phyloP scores from a whole-genome alignment of 768 basidiomycete genomes.

The Lentinula aciculospora region DNA sequence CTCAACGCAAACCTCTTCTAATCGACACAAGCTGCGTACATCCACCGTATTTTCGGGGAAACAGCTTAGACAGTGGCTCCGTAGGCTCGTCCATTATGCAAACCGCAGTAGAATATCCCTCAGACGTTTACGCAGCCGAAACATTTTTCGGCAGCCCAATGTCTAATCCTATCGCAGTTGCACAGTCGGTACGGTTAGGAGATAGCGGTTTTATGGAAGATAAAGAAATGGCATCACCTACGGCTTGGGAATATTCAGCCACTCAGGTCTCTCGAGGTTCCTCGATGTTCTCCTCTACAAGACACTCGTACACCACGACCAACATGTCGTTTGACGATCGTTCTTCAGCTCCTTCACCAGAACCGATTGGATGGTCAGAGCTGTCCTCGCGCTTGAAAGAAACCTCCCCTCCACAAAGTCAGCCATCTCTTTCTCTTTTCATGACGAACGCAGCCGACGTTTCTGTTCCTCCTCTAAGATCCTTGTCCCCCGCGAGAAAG shows the following conservation, averaged over 20 bases:
- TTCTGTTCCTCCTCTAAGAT: slow-evolving; percentile 30
- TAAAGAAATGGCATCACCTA: slow-evolving; percentile 49
- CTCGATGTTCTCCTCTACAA: slow-evolving; percentile 41
- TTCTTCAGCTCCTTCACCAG: slow-evolving; percentile 26
- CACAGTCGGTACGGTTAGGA: slow-evolving; percentile 32
- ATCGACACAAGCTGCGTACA: slow-evolving; percentile 50
- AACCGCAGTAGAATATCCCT: slow-evolving; percentile 60
- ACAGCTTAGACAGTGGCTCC: slow-evolving; percentile 37
- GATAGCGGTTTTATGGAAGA: slow-evolving; percentile 40
- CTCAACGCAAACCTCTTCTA: slow-evolving; percentile 34
- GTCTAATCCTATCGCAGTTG: slow-evolving; percentile 25
- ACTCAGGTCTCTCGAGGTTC: slow-evolving; percentile 37
- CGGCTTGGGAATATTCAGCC: slow-evolving; percentile 41
- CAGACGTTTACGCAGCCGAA: slow-evolving; percentile 50
- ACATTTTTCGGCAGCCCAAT: slow-evolving; percentile 36
- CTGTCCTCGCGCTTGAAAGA: slow-evolving; percentile 19
- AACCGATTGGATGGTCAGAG: slow-evolving; percentile 23
- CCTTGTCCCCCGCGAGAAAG: slow-evolving; percentile 18
- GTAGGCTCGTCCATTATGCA: slow-evolving; percentile 65
- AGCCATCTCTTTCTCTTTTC: slow-evolving; percentile 36
- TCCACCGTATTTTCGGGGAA: slow-evolving; percentile 41
- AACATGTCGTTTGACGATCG: slow-evolving; percentile 27
- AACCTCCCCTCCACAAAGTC: slow-evolving; percentile 33
- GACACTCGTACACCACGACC: slow-evolving; percentile 24
- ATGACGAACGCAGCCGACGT: slow-evolving; percentile 32